phyloP scores from a whole-genome alignment of 495 filamentous ascomycete genomes.

The Chaetomium fimeti region DNA sequence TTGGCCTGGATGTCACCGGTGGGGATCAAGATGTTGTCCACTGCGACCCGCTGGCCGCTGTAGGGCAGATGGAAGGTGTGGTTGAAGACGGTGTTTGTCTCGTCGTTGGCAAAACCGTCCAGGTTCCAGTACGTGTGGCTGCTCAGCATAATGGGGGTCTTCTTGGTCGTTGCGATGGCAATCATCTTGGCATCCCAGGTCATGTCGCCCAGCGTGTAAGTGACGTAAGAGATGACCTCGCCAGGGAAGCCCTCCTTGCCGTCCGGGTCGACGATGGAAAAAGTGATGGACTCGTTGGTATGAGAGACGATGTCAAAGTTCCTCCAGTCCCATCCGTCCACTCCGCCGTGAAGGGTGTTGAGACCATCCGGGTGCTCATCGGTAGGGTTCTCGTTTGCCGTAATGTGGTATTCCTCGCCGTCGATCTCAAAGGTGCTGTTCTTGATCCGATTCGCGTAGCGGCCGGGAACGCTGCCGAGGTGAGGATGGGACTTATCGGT shows the following conservation, averaged over 20 bases:
- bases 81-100: slow-evolving; percentile 64
- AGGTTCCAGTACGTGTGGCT: slow-evolving; percentile 83
- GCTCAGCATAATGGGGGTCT: slow-evolving; percentile 66
- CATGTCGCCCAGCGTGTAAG: slow-evolving; percentile 57
- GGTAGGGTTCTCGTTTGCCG: slow-evolving; percentile 67
- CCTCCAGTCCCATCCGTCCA: slow-evolving; percentile 74
- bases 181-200: slow-evolving; percentile 58
- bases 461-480: slow-evolving; percentile 73
- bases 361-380: slow-evolving; percentile 47
- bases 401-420: slow-evolving; percentile 60
- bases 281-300: slow-evolving; percentile 68
- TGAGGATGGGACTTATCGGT: slow-evolving; percentile 68
- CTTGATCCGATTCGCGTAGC: slow-evolving; percentile 85
- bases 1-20: slow-evolving; percentile 70
- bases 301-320: slow-evolving; percentile 75
- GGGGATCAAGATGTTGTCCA: slow-evolving; percentile 74
- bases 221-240: slow-evolving; percentile 73
- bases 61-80: slow-evolving; percentile 72
- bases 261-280: slow-evolving; percentile 69
- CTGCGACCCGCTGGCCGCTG: slow-evolving; percentile 64
- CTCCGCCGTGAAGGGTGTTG: slow-evolving; percentile 80
- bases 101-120: slow-evolving; percentile 67
- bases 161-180: slow-evolving; percentile 54
- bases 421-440: slow-evolving; percentile 77
- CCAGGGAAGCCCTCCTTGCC: slow-evolving; percentile 77